Conservation (phyloP, 1,284 basidiomycete genomes). For the Malassezia slooffiae region DNA sequence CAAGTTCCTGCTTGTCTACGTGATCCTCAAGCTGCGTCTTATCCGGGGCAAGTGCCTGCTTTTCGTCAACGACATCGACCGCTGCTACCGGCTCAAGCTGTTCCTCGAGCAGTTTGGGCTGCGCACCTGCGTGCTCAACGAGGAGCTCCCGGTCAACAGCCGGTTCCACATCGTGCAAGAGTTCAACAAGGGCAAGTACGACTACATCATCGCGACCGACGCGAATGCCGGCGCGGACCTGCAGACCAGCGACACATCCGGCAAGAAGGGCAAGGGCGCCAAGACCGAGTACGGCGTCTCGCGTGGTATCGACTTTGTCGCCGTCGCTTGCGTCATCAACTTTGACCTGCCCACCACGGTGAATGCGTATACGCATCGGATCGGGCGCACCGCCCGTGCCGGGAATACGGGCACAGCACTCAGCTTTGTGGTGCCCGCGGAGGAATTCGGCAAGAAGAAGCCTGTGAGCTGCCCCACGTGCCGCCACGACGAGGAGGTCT, state of each 20-base stretch:
- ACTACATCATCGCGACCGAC: constrained; percentile 97
- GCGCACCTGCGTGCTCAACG: constrained; percentile 89
- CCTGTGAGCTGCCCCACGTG: constrained; percentile 54
- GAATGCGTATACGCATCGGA: constrained; percentile 87
- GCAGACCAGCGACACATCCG: background rate
- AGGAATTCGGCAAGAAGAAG: constrained; percentile 59
- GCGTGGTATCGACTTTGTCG: constrained; percentile 91
- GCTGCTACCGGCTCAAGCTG: constrained; percentile 84
- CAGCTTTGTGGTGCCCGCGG: constrained; percentile 71
- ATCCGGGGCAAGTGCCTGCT: constrained; percentile 92
- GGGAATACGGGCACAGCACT: constrained; percentile 85
- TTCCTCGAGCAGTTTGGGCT: constrained; percentile 97
- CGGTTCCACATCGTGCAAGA: constrained; percentile 95
- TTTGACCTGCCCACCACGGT: constrained; percentile 86
- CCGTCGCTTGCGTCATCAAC: constrained; percentile 95
- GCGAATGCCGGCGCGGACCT: constrained; percentile 52
- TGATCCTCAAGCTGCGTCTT: constrained; percentile 84
- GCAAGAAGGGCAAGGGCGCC: background rate
- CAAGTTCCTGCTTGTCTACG: constrained; percentile 88
- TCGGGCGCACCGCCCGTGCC: constrained; percentile 89
- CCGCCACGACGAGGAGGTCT: constrained; percentile 64
- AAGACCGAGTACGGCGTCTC: constrained; percentile 74
- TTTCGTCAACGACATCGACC: constrained; percentile 93
- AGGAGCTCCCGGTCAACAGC: constrained; percentile 87
- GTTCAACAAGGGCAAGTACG: constrained; percentile 96